Evolutionary conservation across 345 rosid species (phyloP).

Genomic region (Pelargonium nanum): DNA sequence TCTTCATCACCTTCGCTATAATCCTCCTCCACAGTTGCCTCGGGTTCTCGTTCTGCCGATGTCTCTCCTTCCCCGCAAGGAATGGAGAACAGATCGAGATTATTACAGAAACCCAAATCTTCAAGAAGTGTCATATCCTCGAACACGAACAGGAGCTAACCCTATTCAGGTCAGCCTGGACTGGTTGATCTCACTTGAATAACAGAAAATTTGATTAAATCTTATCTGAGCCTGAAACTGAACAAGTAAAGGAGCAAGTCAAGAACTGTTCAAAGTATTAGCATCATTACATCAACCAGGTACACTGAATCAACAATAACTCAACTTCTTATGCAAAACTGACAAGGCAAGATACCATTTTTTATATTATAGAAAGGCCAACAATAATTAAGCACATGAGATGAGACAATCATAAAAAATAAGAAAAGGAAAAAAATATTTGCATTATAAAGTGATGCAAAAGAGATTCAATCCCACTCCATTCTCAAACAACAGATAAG

Average conservation of each 20-base stretch:
- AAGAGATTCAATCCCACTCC: too few relatives aligned
- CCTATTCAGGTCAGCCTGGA: not conserved
- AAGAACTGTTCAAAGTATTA: not conserved
- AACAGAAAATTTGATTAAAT: not conserved
- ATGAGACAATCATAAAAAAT: not conserved
- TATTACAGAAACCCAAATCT: conserved; percentile 50
- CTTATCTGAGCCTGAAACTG: conserved; percentile 1
- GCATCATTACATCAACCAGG: not conserved
- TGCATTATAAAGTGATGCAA: too few relatives aligned
- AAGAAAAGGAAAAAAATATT: too few relatives aligned
- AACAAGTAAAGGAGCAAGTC: not conserved
- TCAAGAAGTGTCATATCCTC: conserved; percentile 47
- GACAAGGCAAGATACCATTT: not conserved
- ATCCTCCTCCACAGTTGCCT: conserved; percentile 42
- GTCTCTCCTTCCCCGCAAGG: conserved; percentile 27
- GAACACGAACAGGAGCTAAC: too few relatives aligned
- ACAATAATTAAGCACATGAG: not conserved
- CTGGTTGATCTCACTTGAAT: not conserved
- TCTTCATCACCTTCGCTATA: conserved; percentile 60
- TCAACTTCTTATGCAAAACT: not conserved
- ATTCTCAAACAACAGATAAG: too few relatives aligned
- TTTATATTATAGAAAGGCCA: too few relatives aligned
- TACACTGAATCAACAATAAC: conserved; percentile 13
- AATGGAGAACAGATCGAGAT: conserved; percentile 36
- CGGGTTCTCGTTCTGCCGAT: conserved; percentile 32